Percentiles rank a stretch among this genome's conserved stretches.
Evolutionary conservation across 192 early-diverging fungal genomes (phyloP).

Genomic region (Pilobolus umbonatus): DNA sequence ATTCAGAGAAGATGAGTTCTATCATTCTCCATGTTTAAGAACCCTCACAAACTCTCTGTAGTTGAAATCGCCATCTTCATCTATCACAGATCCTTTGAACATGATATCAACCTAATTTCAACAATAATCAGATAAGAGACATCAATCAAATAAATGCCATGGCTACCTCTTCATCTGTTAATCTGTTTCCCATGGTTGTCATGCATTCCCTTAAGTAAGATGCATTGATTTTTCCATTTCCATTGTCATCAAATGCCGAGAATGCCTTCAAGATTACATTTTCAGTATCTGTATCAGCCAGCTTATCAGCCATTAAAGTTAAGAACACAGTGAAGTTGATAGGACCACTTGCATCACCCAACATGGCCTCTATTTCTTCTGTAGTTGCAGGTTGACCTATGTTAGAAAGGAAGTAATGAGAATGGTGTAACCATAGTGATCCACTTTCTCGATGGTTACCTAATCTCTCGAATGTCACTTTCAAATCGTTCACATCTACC

Average conservation of each 20-base stretch:
- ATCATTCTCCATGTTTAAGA: constrained; percentile 87
- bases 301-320: constrained; percentile 92
- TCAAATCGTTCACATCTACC: constrained; percentile 88
- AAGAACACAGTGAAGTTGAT: constrained; percentile 99
- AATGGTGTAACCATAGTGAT: not conserved
- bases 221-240: constrained; percentile 74
- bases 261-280: constrained; percentile 89
- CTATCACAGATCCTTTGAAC: constrained; percentile 85
- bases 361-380: constrained; percentile 84
- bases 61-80: constrained; percentile 74
- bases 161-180: constrained; percentile 83
- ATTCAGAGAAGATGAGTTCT: too few species aligned
- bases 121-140: constrained; percentile 3
- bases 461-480: constrained; percentile 80
- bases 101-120: constrained; percentile 73
- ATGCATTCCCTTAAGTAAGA: constrained; percentile 81
- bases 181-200: constrained; percentile 92
- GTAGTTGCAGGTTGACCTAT: constrained; percentile 68
- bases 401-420: not conserved
- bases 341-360: constrained; percentile 77
- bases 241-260: constrained; percentile 85
- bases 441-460: too few species aligned
- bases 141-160: not conserved
- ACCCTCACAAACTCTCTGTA: constrained; percentile 90
- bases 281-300: constrained; percentile 88